Conservation (phyloP, 805 yeast species). For the Ascoidea rubescens region DNA sequence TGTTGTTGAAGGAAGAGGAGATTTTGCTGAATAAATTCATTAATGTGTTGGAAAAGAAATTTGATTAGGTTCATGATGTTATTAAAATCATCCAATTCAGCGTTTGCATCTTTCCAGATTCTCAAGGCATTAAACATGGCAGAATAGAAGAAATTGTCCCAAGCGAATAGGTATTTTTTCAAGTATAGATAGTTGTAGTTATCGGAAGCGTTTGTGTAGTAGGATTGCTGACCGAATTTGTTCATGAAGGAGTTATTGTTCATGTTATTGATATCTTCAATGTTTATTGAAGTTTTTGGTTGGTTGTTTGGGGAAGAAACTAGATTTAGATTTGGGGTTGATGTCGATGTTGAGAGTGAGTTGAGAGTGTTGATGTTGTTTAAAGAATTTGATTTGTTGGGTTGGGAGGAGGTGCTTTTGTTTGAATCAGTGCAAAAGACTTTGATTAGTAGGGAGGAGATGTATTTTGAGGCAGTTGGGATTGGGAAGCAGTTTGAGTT, state of each 20-base stretch:
- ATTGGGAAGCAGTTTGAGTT: constrained; percentile 37
- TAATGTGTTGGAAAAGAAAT: constrained; percentile 18
- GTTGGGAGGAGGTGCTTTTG: neutral
- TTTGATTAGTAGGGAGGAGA: constrained; percentile 17
- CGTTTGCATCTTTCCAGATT: constrained; percentile 53
- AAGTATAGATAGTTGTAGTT: constrained; percentile 21
- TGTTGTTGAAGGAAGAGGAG: neutral
- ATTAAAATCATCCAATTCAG: constrained; percentile 36
- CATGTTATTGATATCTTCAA: no score
- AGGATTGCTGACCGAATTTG: constrained; percentile 6
- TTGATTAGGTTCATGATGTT: constrained; percentile 33
- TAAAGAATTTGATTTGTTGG: neutral
- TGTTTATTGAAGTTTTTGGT: no score
- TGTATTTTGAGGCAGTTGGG: constrained; percentile 20
- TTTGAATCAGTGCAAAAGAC: constrained; percentile 12
- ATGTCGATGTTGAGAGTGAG: neutral
- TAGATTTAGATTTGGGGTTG: neutral
- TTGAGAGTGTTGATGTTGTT: no score
- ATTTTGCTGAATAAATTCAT: constrained; percentile 2
- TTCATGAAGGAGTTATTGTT: neutral
- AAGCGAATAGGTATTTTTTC: constrained; percentile 26
- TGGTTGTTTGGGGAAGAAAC: no score
- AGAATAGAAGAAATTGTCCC: constrained; percentile 41
- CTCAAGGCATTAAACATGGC: constrained; percentile 43
- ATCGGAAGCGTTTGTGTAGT: constrained; percentile 7